Evolutionary conservation across 768 basidiomycete genomes (phyloP).

Genomic region (Sarcodon sp.): DNA sequence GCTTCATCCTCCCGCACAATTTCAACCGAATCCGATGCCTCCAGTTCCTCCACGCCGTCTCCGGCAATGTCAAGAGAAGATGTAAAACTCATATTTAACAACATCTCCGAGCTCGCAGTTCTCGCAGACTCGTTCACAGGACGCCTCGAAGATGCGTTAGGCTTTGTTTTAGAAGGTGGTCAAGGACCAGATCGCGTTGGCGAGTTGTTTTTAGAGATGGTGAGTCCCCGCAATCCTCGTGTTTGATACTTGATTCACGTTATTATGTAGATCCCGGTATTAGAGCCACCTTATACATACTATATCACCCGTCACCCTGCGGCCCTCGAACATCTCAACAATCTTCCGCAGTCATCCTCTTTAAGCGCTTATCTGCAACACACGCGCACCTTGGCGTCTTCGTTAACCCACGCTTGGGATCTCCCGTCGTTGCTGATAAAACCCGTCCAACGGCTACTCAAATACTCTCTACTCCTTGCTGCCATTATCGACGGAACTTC

Average conservation of each 20-base stretch:
- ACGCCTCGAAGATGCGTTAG: slow-evolving; percentile 53
- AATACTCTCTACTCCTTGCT: slow-evolving; percentile 78
- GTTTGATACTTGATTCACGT: slow-evolving; percentile 1
- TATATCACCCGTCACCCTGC: slow-evolving; percentile 75
- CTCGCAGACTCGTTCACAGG: slow-evolving; percentile 59
- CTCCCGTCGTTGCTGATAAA: slow-evolving; percentile 91
- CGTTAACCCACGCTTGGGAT: slow-evolving; percentile 83
- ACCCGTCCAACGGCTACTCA: slow-evolving; percentile 91
- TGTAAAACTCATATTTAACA: slow-evolving; percentile 60
- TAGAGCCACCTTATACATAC: slow-evolving; percentile 62
- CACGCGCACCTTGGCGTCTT: slow-evolving; percentile 52
- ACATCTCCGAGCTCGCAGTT: slow-evolving; percentile 61
- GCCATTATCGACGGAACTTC: slow-evolving; percentile 70
- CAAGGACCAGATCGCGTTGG: slow-evolving; percentile 61
- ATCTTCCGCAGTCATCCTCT: slow-evolving; percentile 37
- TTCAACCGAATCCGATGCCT: slow-evolving; percentile 38
- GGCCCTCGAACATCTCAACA: slow-evolving; percentile 55
- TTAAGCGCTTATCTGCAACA: slow-evolving; percentile 55
- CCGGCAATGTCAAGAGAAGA: slow-evolving; percentile 67
- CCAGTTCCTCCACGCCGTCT: slow-evolving; percentile 11
- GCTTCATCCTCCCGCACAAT: slow-evolving; percentile 36
- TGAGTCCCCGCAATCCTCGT: slow-evolving; percentile 23
- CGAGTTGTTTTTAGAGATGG: slow-evolving; percentile 53
- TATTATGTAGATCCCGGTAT: slow-evolving; percentile 40
- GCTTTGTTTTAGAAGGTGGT: slow-evolving; percentile 48